phyloP scores from a whole-genome alignment of 1,284 basidiomycete species.

The Omphalotus olearius region DNA sequence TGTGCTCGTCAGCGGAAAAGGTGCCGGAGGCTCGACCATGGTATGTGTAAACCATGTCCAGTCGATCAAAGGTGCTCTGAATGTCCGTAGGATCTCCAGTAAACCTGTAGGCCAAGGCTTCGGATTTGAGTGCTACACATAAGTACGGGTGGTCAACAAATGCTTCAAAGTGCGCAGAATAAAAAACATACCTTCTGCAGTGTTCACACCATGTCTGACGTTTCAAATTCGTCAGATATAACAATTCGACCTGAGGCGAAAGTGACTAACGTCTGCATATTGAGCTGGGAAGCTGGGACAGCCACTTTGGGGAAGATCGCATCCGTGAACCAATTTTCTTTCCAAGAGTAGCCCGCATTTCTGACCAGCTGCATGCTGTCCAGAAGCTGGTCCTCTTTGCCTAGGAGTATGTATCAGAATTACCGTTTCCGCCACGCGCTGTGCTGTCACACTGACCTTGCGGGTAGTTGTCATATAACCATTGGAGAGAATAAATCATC shows the following conservation, averaged over 20 bases:
- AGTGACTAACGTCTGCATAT: constrained; percentile 25
- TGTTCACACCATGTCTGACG: constrained; percentile 34
- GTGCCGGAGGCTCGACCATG: constrained; percentile 36
- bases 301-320: constrained; percentile 30
- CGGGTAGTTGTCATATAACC: constrained; percentile 35
- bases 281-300: constrained; percentile 21
- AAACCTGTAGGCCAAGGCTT: constrained; percentile 35
- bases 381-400: constrained; percentile 29
- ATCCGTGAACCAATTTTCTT: constrained; percentile 33
- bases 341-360: constrained; percentile 34
- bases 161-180: not conserved
- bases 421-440: not conserved
- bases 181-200: constrained; percentile 28
- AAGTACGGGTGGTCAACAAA: not conserved
- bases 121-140: constrained; percentile 36
- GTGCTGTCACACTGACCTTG: constrained; percentile 20
- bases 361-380: constrained; percentile 36
- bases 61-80: constrained; percentile 31
- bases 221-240: not conserved
- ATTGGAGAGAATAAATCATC: constrained; percentile 33
- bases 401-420: constrained; percentile 16
- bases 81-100: constrained; percentile 33
- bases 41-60: constrained; percentile 33
- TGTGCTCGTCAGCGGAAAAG: constrained; percentile 35
- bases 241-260: not conserved